Conservation (phyloP, 1,139 yeast genomes). For the Oligophagozyma castellii region DNA sequence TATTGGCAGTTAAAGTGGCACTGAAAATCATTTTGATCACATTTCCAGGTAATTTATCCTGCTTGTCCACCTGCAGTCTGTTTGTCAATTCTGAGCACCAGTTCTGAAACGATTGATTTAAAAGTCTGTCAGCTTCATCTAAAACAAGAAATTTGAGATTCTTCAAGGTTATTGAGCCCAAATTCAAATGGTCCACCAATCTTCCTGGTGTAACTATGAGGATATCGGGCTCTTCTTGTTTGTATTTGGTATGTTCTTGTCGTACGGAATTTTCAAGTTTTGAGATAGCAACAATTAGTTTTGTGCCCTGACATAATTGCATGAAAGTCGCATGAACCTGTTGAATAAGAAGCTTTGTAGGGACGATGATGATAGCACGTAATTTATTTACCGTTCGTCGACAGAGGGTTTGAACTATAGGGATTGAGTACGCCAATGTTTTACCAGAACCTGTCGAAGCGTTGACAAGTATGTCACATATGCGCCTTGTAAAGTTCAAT, state of each 20-base stretch:
- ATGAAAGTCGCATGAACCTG: constrained; percentile 65
- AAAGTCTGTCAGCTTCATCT: constrained; percentile 89
- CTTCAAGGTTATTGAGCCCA: constrained; percentile 28
- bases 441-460: constrained; percentile 97
- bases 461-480: constrained; percentile 72
- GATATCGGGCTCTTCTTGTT: constrained; percentile 53
- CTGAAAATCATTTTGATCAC: constrained; percentile 62
- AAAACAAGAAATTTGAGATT: constrained; percentile 59
- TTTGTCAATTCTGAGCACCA: constrained; percentile 68
- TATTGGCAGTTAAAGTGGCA: constrained; percentile 89
- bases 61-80: constrained; percentile 24
- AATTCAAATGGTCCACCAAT: constrained; percentile 68
- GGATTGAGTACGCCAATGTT: constrained; percentile 79
- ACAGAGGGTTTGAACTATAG: constrained; percentile 57
- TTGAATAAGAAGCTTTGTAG: constrained; percentile 74
- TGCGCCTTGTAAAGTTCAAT: constrained; percentile 27
- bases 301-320: constrained; percentile 51
- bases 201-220: constrained; percentile 86
- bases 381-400: constrained; percentile 56
- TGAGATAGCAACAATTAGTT: constrained; percentile 44
- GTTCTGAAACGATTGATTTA: constrained; percentile 85
- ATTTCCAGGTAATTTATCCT: constrained; percentile 24
- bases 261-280: constrained; percentile 47
- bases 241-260: constrained; percentile 47
- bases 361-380: constrained; percentile 70